Base-by-base conservation (phyloP, 2,329 filamentous ascomycete genomes). In the Fusarium acutatum region DNA sequence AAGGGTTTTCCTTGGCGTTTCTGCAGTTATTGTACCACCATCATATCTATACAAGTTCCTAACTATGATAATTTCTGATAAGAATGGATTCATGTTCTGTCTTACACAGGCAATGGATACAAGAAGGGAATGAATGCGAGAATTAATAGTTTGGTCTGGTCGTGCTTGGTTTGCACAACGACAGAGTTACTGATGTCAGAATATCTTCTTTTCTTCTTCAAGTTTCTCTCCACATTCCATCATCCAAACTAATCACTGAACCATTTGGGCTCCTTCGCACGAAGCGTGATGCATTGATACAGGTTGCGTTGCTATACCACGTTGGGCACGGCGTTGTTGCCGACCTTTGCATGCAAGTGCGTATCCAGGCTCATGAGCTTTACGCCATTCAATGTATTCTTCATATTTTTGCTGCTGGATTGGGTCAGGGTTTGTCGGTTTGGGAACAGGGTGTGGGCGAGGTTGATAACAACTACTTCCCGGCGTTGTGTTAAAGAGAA, bases 371-470 rank as follows among this genome's bases (percentile, higher is more conserved):
- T 86, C 83, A 52, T 83, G 83, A 28, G 83, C 83, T 70, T 87
- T 87, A 63, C 84, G 83, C 82, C 83, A 86, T 75, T 87, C 85
- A 38, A 87, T 83, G 71, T 82, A 87, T 40, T 81, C 83, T 77
- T 87, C 85, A 74, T 87, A 87, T 65, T 81, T 79, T 66, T 85
- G 83, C 75, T 87, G 86, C 32, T 81, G 81, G 49, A 75, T 64
- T 18, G 85, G 77, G 66, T 86, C 78, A 50, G 84, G 84, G 35
- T 78, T 74, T 8, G 80, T 80, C 15, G 85, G 85, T 73, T 87
- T 87, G 8, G 78, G 80, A 43, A 81, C 82, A 17, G 78, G 79
- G 11, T 59, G 67, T 28, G 65, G 72, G 5, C 41, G 57, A 22
- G 63, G 22, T 38, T 59, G 34, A 10, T 34, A 24, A 18, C 22